phyloP scores from a whole-genome alignment of 495 filamentous ascomycete genomes.

The Podospora appendiculata region DNA sequence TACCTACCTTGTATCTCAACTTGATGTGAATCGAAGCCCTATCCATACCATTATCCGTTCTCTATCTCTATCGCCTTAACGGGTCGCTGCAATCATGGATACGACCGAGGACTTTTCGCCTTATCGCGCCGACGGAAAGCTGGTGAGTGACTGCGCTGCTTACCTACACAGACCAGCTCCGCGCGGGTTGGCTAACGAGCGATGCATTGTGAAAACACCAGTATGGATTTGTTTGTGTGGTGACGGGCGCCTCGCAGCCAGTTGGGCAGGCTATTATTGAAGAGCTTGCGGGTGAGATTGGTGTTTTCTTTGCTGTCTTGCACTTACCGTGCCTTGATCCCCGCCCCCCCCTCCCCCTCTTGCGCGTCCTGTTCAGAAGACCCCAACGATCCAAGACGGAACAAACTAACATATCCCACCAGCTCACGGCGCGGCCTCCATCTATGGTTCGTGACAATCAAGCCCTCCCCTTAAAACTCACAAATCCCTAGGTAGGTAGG shows the following conservation, averaged over 20 bases:
- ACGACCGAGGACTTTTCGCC: slow-evolving; percentile 47
- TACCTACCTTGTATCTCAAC: too few species aligned
- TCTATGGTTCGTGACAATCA: slow-evolving; percentile 41
- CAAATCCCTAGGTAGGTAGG: not conserved
- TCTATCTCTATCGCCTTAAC: too few species aligned
- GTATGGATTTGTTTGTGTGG: slow-evolving; percentile 58
- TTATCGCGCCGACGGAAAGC: slow-evolving; percentile 51
- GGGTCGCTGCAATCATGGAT: slow-evolving; percentile 16
- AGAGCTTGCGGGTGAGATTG: slow-evolving; percentile 50
- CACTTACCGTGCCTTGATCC: too few species aligned
- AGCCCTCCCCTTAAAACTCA: not conserved
- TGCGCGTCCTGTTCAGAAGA: not conserved
- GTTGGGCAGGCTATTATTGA: slow-evolving; percentile 50
- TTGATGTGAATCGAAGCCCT: not conserved
- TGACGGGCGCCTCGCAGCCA: slow-evolving; percentile 50
- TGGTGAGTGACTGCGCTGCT: slow-evolving; percentile 29
- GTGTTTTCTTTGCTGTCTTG: not conserved
- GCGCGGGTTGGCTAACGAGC: too few species aligned
- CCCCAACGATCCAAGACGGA: too few species aligned
- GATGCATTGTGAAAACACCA: slow-evolving; percentile 7
- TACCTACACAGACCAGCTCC: not conserved
- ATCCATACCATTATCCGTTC: too few species aligned
- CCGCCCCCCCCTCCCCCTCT: too few species aligned
- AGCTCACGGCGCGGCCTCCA: slow-evolving; percentile 57
- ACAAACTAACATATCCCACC: slow-evolving; percentile 3